Base-by-base conservation (phyloP, 31 red algal genomes). In the Odonthalia washingtoniensis region DNA sequence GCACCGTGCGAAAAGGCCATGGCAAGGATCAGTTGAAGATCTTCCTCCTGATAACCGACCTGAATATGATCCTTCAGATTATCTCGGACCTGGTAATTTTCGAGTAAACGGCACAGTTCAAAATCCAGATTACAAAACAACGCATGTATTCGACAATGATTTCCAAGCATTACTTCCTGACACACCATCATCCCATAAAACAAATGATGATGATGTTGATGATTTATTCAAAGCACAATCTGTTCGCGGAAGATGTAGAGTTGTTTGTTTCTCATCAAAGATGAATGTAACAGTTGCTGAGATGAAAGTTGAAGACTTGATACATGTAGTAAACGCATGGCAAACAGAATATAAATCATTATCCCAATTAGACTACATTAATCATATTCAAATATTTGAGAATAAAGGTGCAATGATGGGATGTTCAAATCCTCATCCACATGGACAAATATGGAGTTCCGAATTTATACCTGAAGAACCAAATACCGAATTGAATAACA, bases 261-360 rank as follows among this genome's bases (percentile, higher is more conserved):
- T 98, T 46, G 91, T 98, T n/a, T 98, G 96, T 75, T 98, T 98
- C 81, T 98, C 96, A n/a, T 93, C 96, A 31, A 93, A 94, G 68
- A 93, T 94, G 75, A 94, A 98, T 66, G 37, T 86, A 26, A 98
- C 96, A 30, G 87, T 98, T n/a, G 94, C 96, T 30, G 96, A 98
- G 73, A 98, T 98, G 96, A 84, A 60, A 42, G 84, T 91, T 35
- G 85, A 84, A 27, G 93, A 93, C 0, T 49, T 98, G 41, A 70
- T 65, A 45, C 79, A 68, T 40, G 96, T 98, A 16, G 91, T 98
- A 21, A 84, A 96, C 66, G 86, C 93, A 38, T 98, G 96, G 96
- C 67, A 87, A 37, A 75, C 93, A 18, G 91, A 98, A 77, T 95
- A 94, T 46, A 27, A 45, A 16, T 75, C 68, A 28, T 81, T 98